Base-by-base conservation (phyloP, 176 grass and related monocot species). In the Guadua angustifolia region DNA sequence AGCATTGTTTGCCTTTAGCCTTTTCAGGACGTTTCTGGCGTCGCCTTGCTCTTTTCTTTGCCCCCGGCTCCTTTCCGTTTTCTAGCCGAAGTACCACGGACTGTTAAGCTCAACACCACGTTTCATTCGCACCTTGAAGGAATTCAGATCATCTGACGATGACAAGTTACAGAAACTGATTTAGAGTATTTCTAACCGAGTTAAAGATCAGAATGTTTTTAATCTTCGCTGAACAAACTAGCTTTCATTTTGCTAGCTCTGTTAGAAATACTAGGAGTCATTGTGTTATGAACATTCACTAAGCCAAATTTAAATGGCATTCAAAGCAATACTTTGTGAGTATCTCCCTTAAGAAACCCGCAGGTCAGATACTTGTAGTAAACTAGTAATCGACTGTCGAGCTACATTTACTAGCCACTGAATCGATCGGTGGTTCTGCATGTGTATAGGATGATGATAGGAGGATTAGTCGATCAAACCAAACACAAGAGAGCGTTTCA, bases 21-120 rank as follows among this genome's bases (percentile, higher is more conserved):
- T 83, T 73, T 53, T 44, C 73, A 42, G 35, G 45, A 66, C 69
- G 70, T 73, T 56, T 82, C 18, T 55, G 74, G 81, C 33, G 46
- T 83, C 79, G 32, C 44, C 50, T 51, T 55, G 15, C 32, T 70
- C 73, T 70, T 12, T 64, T 42, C 52, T 16, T 12, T 6, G 1
- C 43, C 24, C 33, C 19, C 19, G 16, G 1, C 19, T 24, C 15
- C 45, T 73, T 73, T 63, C 69, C 69, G 26, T 49, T 8, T 13
- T 15, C 82, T 12, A 4, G 59, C 71, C 58, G 67, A 77, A 78
- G 74, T 52, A 78, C 64, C 69, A 78, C 52, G 83, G 39, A 60
- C 19, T 32, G 67, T 68, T 25, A 22, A 14, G 44, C 29, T 19
- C 44, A 36, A 7, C 26, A 38, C 29, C 61, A 66, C 44, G 77